Base-by-base conservation (phyloP, 2,329 filamentous ascomycete species). In the Cytospora chrysosperma region DNA sequence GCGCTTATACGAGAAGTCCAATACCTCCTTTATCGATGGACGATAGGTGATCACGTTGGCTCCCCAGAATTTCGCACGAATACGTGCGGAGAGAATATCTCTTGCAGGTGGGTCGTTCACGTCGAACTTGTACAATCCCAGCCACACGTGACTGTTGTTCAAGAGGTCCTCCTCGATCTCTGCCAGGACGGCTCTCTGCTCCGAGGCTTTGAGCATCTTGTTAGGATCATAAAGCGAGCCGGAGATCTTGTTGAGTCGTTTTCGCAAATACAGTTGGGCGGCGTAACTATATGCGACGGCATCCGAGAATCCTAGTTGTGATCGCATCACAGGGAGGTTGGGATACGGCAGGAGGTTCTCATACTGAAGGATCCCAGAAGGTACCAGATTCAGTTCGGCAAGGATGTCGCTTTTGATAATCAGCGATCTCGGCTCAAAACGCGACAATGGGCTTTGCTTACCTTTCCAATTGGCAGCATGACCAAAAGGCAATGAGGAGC, bases 11-110 rank as follows among this genome's bases (percentile, higher is more conserved):
- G 78, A 76, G 72, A 79, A 75, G 67, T 86, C 75, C 69, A 89
- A 75, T 53, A 89, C 82, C 65, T 82, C 78, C 67, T 80, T 78
- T 59, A 88, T 74, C 65, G 94, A 92, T 0, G 91, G 92, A 27
- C 95, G 86, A 73, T 95, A 90, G 28, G 94, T 93, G 72, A 98
- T 93, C 67, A 96, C 93, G 68, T 90, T 86, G 0, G 92, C 93
- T 24, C 95, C 95, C 81, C 94, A 98, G 75, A 95, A 98, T 75
- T 99, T 98, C 17, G 91, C 95, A 50, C 94, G 88, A 66, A 98
- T 81, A 26, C 95, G 86, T 34, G 94, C 94, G 15, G 86, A 82
- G 19, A 97, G 86, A 65, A 98, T 93, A 56, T 97, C 88, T 0
- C 72, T 75, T 0, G 93, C 85, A 1, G 92, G 92, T 5, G 82